Percentiles rank a stretch among this genome's conserved stretches.
These are phyloP conservation scores for Stipa capillata DNA, from an alignment of 176 grass and related monocot genomes.

Conservation along the genomic window DNA sequence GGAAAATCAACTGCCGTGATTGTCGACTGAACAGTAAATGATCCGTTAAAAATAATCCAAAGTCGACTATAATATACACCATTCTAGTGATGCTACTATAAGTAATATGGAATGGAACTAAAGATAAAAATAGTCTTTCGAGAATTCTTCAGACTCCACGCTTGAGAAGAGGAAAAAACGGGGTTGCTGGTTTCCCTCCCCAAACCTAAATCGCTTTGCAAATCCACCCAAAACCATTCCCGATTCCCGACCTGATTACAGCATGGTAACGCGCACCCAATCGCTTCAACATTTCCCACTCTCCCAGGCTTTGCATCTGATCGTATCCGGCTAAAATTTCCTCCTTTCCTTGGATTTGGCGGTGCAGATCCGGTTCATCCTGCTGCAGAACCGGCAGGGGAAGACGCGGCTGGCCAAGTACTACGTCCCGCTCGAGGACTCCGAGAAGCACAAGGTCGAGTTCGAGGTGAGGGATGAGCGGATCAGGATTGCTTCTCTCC, in stretches of 20 bases:
- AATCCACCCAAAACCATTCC: neutral
- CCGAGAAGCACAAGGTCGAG: conserved; percentile 98
- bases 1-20: too few species aligned
- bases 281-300: neutral
- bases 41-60: too few species aligned
- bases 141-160: too few species aligned
- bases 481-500: neutral
- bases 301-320: neutral
- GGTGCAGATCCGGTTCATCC: conserved; percentile 77
- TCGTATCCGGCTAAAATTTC: neutral
- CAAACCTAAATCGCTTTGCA: neutral
- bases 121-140: neutral
- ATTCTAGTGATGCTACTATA: too few species aligned
- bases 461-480: conserved; percentile 65
- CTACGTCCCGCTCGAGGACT: conserved; percentile 84
- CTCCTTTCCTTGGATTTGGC: neutral
- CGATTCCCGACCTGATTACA: neutral
- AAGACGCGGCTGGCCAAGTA: too few species aligned
- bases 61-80: too few species aligned
- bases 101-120: too few species aligned
- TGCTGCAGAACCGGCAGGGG: conserved; percentile 95
- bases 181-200: neutral
- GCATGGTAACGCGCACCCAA: neutral
- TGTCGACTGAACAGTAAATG: too few species aligned
- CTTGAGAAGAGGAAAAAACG: neutral